Base-by-base conservation (phyloP, 2,329 filamentous ascomycete genomes). In the Mycosphaerella arachidis region DNA sequence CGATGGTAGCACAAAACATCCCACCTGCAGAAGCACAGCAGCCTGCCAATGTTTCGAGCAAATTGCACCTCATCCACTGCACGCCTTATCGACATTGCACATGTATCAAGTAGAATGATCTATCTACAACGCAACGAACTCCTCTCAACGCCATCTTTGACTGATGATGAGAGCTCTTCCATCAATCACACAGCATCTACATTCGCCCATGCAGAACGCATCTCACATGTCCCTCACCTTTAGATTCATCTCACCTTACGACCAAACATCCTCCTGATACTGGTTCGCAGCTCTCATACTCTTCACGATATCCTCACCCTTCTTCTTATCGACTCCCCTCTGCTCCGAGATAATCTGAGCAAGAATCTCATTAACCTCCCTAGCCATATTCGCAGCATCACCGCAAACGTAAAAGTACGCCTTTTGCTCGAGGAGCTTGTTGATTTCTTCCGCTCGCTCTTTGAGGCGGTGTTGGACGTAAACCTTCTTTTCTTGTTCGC, bases 351-450 rank as follows among this genome's bases (percentile, higher is more conserved):
- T 87, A 71, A 97, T 95, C 73, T 95, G 87, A 29, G 83, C 88
- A 48, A 99, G 82, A n/a, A 91, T 86, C 27, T 87, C 82, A 74
- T 95, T 73, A 33, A 79, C 76, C 66, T 79, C 77, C 31, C 75
- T 70, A 13, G 77, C 76, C 76, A 82, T 97, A 79, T 96, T 92
- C 58, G 94, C 90, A 0, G 95, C 95, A 73, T 99, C 94, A 78
- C 94, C 94, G 71, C 95, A 99, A 60, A 99, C 93, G 75, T 99
- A 99, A 75, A 99, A 92, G 78, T 94, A 97, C 5, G 91, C 94
- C 72, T 87, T 87, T 75, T 92, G 90, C 76, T 89, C 82, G 9
- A 99, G 82, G 0, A 99, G 85, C 66, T 93, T 87, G 77, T 96
- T 93, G 77, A 99, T 83, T 70, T 96, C 86, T 70, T 90, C 84